Conservation (phyloP, 2,329 filamentous ascomycete species). For the Chaetomium globosum region DNA sequence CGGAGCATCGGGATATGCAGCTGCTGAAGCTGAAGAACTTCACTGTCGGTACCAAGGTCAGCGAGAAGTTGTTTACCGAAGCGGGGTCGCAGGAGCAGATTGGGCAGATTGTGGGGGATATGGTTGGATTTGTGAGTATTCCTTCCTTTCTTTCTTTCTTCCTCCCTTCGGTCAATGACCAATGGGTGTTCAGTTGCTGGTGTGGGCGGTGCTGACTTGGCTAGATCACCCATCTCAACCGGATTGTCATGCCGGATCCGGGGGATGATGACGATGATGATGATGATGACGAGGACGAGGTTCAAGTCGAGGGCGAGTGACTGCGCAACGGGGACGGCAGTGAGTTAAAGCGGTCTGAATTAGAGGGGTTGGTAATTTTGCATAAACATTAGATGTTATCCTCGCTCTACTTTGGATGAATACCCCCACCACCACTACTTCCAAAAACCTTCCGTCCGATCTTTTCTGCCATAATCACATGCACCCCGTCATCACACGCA, state of each 20-base stretch:
- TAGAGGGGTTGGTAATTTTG: neutral
- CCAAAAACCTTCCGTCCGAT: neutral
- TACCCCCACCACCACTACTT: neutral
- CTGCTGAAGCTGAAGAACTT: slow-evolving; percentile 80
- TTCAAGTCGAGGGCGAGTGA: slow-evolving; percentile 28
- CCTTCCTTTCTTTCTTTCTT: neutral
- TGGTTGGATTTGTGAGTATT: slow-evolving; percentile 78
- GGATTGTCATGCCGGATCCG: slow-evolving; percentile 72
- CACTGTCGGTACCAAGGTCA: slow-evolving; percentile 68
- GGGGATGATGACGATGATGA: slow-evolving; percentile 50
- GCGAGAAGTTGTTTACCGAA: slow-evolving; percentile 65
- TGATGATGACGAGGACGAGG: slow-evolving; percentile 50
- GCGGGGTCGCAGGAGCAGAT: slow-evolving; percentile 65
- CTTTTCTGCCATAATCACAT: neutral
- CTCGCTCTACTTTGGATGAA: neutral
- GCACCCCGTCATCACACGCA: neutral
- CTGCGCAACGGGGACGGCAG: neutral
- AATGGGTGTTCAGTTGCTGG: neutral
- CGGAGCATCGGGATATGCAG: slow-evolving; percentile 63
- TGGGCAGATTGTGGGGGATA: slow-evolving; percentile 62
- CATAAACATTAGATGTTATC: neutral
- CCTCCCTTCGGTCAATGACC: slow-evolving; percentile 28
- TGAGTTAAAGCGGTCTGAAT: neutral
- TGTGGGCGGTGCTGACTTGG: slow-evolving; percentile 8
- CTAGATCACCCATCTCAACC: slow-evolving; percentile 72